Base-by-base conservation (phyloP, 2,329 filamentous ascomycete species). In the Scortechinia acanthostroma region DNA sequence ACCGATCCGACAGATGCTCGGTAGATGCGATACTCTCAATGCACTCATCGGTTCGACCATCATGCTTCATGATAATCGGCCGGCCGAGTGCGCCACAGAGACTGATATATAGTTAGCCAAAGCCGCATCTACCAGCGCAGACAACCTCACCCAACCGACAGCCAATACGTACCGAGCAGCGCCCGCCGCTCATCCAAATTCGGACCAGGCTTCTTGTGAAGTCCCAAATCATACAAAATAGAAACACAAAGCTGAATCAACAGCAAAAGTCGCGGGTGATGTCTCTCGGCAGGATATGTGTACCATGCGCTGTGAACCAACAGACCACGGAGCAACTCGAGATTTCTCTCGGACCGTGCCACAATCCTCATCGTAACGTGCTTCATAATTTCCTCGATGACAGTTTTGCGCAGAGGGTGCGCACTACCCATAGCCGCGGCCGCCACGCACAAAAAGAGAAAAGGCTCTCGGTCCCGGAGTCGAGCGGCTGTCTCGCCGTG, bases 251-350 rank as follows among this genome's bases (percentile, higher is more conserved):
- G 43, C 44, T 55, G 52, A 42, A 51, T 45, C 45, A 55, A 46
- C 21, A 54, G 44, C 43, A 54, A 47, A 19, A 55, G 51, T 20
- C 49, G 51, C 22, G 52, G 51, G 22, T 55, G 52, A 33, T 52
- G 43, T 46, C 21, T 50, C 44, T 54, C 52, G 37, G 48, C 50
- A 33, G 53, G 52, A 46, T 54, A 55, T 19, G 50, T 50, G 46
- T 54, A 54, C 53, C 53, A 55, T 45, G 53, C 50, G 25, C 45
- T 45, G 37, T 53, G 45, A 33, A 55, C 46, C 23, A 55, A 43
- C 25, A 54, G 44, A 45, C 52, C 53, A 42, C 49, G 50, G 19
- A 53, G 53, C 35, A 54, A 42, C 33, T 55, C 53, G 3, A 54
- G 48, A 44, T 49, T 55, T 33, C 53, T 51, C 50, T 55, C 53